Percentiles rank a stretch among this genome's conserved stretches.
Conservation (phyloP, 768 basidiomycete species). For the Kwoniella pini region DNA sequence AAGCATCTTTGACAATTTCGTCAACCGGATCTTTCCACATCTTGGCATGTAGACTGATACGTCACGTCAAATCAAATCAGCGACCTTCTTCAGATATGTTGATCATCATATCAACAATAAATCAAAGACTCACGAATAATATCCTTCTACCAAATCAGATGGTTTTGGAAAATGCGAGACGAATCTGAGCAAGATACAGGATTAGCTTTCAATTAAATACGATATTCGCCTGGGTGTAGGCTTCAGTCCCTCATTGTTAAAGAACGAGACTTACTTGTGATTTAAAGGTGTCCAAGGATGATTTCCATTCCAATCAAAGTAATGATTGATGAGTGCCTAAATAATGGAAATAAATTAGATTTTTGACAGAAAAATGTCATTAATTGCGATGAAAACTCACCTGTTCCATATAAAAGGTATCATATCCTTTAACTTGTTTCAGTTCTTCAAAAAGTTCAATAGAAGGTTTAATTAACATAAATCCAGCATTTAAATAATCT, state of each 20-base stretch:
- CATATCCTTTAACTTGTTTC: slow-evolving; percentile 15
- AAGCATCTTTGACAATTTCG: background rate
- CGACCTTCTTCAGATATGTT: too few relatives aligned
- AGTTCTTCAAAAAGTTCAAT: slow-evolving; percentile 11
- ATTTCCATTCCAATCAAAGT: slow-evolving; percentile 9
- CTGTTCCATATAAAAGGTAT: slow-evolving; percentile 26
- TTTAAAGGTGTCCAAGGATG: slow-evolving; percentile 21
- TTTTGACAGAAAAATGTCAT: background rate
- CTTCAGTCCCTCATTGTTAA: too few relatives aligned
- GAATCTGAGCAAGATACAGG: background rate
- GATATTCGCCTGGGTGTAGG: too few relatives aligned
- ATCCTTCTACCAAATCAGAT: slow-evolving; percentile 3
- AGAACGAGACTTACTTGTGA: slow-evolving; percentile 14
- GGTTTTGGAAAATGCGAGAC: slow-evolving; percentile 18
- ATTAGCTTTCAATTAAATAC: background rate
- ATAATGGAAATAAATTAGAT: background rate
- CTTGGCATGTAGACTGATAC: slow-evolving; percentile 15
- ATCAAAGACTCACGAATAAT: slow-evolving; percentile 10
- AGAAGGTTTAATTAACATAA: slow-evolving; percentile 21
- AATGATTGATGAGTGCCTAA: slow-evolving; percentile 24
- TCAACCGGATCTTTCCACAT: slow-evolving; percentile 22
- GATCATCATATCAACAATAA: too few relatives aligned
- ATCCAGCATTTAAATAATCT: slow-evolving; percentile 33
- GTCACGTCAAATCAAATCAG: too few relatives aligned
- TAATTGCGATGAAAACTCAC: slow-evolving; percentile 11